Evolutionary conservation across 1,284 basidiomycete species (phyloP), one percentile per base, ranked within the genome.

Genomic region (Pterula multifida): DNA sequence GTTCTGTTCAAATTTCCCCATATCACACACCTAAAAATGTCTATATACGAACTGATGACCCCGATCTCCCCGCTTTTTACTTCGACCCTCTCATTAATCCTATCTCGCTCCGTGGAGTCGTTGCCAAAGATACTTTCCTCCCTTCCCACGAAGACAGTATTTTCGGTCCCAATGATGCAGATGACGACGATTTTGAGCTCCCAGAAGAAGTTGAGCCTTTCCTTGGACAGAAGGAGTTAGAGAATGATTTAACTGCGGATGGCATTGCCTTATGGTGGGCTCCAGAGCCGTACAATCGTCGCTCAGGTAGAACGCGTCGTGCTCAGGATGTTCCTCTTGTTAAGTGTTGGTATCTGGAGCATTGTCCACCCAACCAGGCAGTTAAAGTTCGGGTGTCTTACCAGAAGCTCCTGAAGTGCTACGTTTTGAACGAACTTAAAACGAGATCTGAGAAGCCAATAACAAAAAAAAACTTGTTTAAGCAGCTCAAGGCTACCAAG

Each of bases 351-450:
- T 95, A 94, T 60, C 75, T 98, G 39, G 96, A 99, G 66, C 96
- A 98, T 65, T 98, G 94, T 64, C 96, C 96, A 26, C 91, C 93
- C 0, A 86, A 85, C 49, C 92, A 96, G 65, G 82, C 94, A 0
- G 95, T 98, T 63, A 99, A 99, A 76, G 90, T 98, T 58, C 86
- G 96, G 58, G 96, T 99, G 1, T 98, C 94, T 36, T 98, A 99
- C 63, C 96, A 99, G 73, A 99, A 99, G 71, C 75, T 99, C 26
- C 77, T 98, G 55, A 99, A 98, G 68, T 88, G 86, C 62, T 98
- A 79, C 68, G 95, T 99, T 26, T 73, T 97, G 57, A 99, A 98
- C 65, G 90, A 94, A 65, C 73, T 99, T 23, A 85, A 90, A 61
- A 85, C 85, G 51, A 76, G 88, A 42, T 78, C 84, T 24, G 92